A percentile compares a stretch with the other conserved stretches of the same genome.
phyloP scores from a whole-genome alignment of 192 early-diverging fungal species.

The Funneliformis mosseae region DNA sequence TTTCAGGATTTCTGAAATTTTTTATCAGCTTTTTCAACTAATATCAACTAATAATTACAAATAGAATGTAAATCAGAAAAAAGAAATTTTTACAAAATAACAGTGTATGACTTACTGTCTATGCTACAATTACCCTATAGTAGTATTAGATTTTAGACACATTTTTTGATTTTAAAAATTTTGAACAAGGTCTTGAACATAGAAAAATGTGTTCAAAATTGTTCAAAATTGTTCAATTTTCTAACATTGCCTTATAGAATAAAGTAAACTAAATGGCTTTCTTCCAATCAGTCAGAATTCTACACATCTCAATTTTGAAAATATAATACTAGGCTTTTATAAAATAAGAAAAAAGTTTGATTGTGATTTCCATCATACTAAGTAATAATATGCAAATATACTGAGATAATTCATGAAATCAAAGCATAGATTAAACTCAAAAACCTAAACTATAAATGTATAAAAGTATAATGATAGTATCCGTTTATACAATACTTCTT shows the following conservation, averaged over 20 bases:
- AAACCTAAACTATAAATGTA: slow-evolving; percentile 25
- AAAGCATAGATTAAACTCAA: slow-evolving; percentile 23
- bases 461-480: background rate
- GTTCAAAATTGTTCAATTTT: no score
- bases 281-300: slow-evolving; percentile 8
- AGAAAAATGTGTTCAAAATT: no score
- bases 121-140: no score
- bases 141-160: no score
- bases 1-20: slow-evolving; percentile 13
- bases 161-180: no score
- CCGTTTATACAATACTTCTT: slow-evolving; percentile 27
- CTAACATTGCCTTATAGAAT: slow-evolving; percentile 23
- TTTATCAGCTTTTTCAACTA: slow-evolving; percentile 18
- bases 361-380: background rate
- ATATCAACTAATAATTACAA: slow-evolving; percentile 9
- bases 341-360: slow-evolving; percentile 1
- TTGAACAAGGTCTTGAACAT: no score
- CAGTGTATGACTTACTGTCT: slow-evolving; percentile 17
- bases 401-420: slow-evolving; percentile 31
- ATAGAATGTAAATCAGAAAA: slow-evolving; percentile 27
- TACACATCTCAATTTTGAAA: slow-evolving; percentile 26
- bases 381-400: slow-evolving; percentile 14
- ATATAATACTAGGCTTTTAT: slow-evolving; percentile 21
- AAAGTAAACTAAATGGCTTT: slow-evolving; percentile 7
- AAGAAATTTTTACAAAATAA: slow-evolving; percentile 10